Evolutionary conservation across 345 rosid genomes (phyloP).

Genomic region (Turritis glabra): DNA sequence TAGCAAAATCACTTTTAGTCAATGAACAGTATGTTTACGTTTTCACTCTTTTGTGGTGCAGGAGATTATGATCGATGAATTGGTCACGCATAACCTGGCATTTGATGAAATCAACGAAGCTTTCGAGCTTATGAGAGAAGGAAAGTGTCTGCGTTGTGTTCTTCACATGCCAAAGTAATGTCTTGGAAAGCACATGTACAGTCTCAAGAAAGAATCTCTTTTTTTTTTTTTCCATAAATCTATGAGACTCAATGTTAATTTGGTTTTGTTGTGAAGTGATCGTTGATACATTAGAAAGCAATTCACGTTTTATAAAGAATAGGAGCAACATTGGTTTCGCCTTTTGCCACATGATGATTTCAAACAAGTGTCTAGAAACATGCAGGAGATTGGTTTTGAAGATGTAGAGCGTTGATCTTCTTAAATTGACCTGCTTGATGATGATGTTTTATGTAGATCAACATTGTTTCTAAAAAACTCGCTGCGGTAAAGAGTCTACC

Average conservation of each 20-base stretch:
- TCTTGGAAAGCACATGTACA: neutral
- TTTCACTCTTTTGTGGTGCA: slow-evolving; percentile 22
- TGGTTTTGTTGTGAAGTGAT: neutral
- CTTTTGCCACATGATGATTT: neutral
- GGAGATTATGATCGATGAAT: slow-evolving; percentile 79
- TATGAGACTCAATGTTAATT: neutral
- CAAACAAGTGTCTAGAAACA: neutral
- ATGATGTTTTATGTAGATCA: no score
- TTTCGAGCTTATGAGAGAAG: slow-evolving; percentile 76
- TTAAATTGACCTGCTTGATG: no score
- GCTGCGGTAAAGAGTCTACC: no score
- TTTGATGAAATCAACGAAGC: slow-evolving; percentile 80
- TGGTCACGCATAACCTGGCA: slow-evolving; percentile 65
- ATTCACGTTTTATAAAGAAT: no score
- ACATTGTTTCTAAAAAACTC: no score
- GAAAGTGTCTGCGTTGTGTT: slow-evolving; percentile 80
- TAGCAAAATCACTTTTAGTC: neutral
- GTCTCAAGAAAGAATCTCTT: neutral
- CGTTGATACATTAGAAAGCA: neutral
- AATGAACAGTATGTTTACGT: neutral
- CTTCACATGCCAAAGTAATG: slow-evolving; percentile 68
- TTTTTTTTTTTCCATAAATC: no score
- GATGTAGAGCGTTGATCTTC: no score
- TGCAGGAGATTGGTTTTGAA: neutral
- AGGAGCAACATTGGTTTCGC: neutral